Evolutionary conservation across 2,329 filamentous ascomycete genomes (phyloP).

Genomic region (Trichoderma sp.): DNA sequence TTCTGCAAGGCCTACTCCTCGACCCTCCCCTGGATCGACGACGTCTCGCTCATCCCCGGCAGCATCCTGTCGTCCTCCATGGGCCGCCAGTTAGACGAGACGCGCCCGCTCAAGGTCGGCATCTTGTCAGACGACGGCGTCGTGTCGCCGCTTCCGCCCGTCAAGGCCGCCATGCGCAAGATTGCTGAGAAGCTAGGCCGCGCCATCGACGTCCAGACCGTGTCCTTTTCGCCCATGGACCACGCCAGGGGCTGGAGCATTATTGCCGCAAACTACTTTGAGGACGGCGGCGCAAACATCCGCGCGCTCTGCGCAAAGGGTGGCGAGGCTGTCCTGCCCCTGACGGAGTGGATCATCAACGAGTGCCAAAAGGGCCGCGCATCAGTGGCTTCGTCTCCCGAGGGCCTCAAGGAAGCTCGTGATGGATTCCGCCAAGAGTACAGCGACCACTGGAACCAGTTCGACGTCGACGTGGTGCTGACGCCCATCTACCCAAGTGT

Average conservation of each 20-base stretch:
- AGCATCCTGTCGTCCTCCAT: conserved; percentile 5
- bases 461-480: not conserved
- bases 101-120: conserved; percentile 80
- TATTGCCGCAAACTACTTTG: conserved; percentile 97
- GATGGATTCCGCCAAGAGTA: conserved; percentile 75
- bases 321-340: conserved; percentile 64
- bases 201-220: conserved; percentile 85
- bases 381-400: conserved; percentile 66
- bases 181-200: conserved; percentile 93
- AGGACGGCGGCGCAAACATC: conserved; percentile 69
- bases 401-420: conserved; percentile 92
- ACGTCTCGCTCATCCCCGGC: conserved; percentile 85
- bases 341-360: conserved; percentile 19
- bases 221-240: conserved; percentile 36
- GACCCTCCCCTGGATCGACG: conserved; percentile 70
- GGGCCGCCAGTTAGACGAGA: conserved; percentile 10
- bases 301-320: conserved; percentile 73
- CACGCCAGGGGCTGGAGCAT: conserved; percentile 80
- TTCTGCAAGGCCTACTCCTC: conserved; percentile 46
- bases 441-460: conserved; percentile 62
- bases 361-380: conserved; percentile 4
- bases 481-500: conserved; percentile 7
- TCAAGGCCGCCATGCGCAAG: conserved; percentile 87
- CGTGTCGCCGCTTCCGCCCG: conserved; percentile 74
- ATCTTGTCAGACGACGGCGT: conserved; percentile 92